Evolutionary conservation across 2,329 filamentous ascomycete genomes (phyloP), one percentile per base, ranked within the genome.

Genomic region (Blastomyces silverae): DNA sequence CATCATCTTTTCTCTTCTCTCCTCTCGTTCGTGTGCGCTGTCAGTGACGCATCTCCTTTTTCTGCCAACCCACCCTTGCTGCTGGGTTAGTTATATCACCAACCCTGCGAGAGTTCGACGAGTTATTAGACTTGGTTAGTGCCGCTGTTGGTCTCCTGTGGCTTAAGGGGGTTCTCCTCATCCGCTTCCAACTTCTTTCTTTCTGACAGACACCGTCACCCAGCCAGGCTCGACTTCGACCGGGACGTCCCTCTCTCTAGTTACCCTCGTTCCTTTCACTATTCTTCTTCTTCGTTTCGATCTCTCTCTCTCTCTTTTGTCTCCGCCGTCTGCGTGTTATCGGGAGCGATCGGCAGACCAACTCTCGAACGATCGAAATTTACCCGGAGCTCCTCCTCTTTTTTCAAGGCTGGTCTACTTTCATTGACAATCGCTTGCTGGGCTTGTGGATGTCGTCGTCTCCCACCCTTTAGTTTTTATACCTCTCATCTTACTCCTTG

Each of bases 361-460:
- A 31, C 61, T 20, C 10, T 58, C 50, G 42, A 63, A 11, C n/a
- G 7, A n/a, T 31, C 34, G 20, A 17, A 57, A 28, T 58, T 15
- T 34, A 34, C 10, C 57, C 53, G 53, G 63, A 63, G 56, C 64
- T 63, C 34, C 55, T 62, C 44, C 34, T 37, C 34, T 37, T 55
- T 50, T 39, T 61, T 28, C 42, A 50, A 63, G 52, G 64, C 64
- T 65, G 64, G 59, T 65, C 60, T 63, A 48, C 42, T 60, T 55
- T 58, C 34, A 42, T 50, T 56, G 69, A 67, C 70, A 67, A 64
- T 67, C 67, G 68, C 68, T 69, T 70, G 69, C 70, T 69, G 70
- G 67, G 62, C 68, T 70, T 53, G 68, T 70, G 69, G 65, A 63
- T 71, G 67, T 68, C 69, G 60, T 57, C 63, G 66, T 61, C 50